A percentile compares a stretch with the other conserved stretches of the same genome.
Evolutionary conservation across 768 basidiomycete genomes (phyloP).

Genomic region (Mycena alexandri): DNA sequence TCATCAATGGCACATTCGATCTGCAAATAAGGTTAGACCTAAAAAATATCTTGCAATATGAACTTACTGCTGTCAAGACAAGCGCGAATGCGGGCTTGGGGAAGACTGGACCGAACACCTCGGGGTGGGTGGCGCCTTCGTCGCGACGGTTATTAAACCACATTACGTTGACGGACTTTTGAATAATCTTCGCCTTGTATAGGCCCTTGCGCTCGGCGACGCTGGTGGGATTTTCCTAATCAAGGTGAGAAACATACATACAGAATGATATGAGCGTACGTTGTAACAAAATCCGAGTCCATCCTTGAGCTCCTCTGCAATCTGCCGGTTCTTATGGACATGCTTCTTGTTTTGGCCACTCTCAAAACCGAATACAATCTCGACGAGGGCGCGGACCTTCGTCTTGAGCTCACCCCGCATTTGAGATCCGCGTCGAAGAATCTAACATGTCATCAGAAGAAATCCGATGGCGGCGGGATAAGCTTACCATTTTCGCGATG

Average conservation of each 20-base stretch:
- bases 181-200: too few species aligned
- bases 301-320: conserved; percentile 39
- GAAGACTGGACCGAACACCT: conserved; percentile 42
- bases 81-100: conserved; percentile 35
- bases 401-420: conserved; percentile 41
- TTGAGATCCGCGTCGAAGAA: conserved; percentile 39
- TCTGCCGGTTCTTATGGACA: conserved; percentile 36
- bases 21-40: neutral
- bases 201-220: conserved; percentile 27
- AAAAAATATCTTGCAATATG: neutral
- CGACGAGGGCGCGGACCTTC: conserved; percentile 33
- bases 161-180: conserved; percentile 39
- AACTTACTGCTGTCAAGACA: conserved; percentile 36
- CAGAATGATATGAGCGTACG: conserved; percentile 22
- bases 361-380: conserved; percentile 40
- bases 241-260: neutral
- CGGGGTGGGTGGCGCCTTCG: conserved; percentile 41
- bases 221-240: neutral
- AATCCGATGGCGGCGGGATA: too few species aligned
- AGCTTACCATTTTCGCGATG: too few species aligned
- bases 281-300: conserved; percentile 37
- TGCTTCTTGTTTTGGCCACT: conserved; percentile 36
- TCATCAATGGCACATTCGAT: conserved; percentile 7
- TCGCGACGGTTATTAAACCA: conserved; percentile 45
- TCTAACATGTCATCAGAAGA: too few species aligned